Evolutionary conservation across 306 rosid genomes (phyloP), one percentile per base, ranked within the genome.

Genomic region (Inga oerstediana): DNA sequence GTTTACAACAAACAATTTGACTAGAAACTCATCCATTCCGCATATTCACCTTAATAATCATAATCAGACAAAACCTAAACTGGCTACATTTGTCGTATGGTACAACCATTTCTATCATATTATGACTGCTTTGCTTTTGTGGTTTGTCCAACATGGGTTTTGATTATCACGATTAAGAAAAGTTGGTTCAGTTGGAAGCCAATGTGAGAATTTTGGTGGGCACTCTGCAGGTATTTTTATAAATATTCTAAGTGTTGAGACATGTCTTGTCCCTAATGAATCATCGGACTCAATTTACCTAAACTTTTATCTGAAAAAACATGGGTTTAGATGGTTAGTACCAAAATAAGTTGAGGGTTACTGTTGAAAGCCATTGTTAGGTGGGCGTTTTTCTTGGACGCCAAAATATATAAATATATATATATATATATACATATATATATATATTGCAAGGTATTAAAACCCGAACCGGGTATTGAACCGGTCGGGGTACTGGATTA

Each of bases 221-320:
- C 0, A 5, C 5, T 0, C 0, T 37, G 7, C 0, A 37, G 0
- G 7, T 37, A 37, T 37, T 7, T 37, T 5, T 5, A 37, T 4
- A 37, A 37, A 37, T 37, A 37, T 37, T 37, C 7, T 37, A 3
- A 32, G 34, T 3, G 0, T 32, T 32, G 34, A 32, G 3, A 32
- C 3, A 32, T 32, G 34, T 3, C 34, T 32, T 32, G 34, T 32
- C 3, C 34, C 34, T 32, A 3, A 0, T 0, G 7, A 37, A 7
- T 7, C 7, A 37, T 44, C 3, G 0, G 12, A 44, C 48, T 10
- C 2, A 44, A 8, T 13, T 44, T 4, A 48, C 16, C 52, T 48
- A 48, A 48, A 15, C 0, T 48, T 48, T 13, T 48, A 13, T 48
- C 52, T 15, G 13, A 48, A 48, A 48, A 48, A 2, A 22, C 5